Conservation (phyloP, 176 grass and related monocot species). For the Dactylis glomerata region DNA sequence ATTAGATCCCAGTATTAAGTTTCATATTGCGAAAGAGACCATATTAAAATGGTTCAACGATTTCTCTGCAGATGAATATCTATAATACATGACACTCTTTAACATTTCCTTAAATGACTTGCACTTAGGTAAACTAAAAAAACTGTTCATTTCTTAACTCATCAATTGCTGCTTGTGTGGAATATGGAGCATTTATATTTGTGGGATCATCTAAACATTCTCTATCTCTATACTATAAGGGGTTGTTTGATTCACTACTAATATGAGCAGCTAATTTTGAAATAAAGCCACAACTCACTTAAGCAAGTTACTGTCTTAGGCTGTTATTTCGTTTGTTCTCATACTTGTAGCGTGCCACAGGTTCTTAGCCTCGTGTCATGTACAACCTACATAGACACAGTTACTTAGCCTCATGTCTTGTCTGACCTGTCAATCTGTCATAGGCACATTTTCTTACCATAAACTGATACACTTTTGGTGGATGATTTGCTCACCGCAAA, state of each 20-base stretch:
- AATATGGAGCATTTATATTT: neutral
- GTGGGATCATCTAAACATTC: neutral
- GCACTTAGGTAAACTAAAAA: neutral
- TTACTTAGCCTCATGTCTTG: neutral
- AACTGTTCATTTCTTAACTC: neutral
- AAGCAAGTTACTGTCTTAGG: neutral
- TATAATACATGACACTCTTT: neutral
- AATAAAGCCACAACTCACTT: neutral
- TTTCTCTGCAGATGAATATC: neutral
- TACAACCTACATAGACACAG: neutral
- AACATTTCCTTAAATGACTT: slow-evolving; percentile 16
- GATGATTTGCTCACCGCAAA: neutral
- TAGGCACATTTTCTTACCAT: neutral
- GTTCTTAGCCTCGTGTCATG: neutral
- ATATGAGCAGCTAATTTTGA: neutral
- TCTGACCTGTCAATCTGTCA: neutral
- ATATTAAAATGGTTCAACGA: neutral
- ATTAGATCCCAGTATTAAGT: slow-evolving; percentile 1
- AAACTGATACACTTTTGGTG: neutral
- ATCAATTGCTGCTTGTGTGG: neutral
- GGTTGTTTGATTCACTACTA: neutral
- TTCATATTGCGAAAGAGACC: neutral
- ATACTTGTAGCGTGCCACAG: neutral
- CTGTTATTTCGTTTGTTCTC: neutral
- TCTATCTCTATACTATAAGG: neutral